A percentile compares a stretch with the other conserved stretches of the same genome.
phyloP scores from a whole-genome alignment of 2,329 filamentous ascomycete species.

The Alternaria sp. region DNA sequence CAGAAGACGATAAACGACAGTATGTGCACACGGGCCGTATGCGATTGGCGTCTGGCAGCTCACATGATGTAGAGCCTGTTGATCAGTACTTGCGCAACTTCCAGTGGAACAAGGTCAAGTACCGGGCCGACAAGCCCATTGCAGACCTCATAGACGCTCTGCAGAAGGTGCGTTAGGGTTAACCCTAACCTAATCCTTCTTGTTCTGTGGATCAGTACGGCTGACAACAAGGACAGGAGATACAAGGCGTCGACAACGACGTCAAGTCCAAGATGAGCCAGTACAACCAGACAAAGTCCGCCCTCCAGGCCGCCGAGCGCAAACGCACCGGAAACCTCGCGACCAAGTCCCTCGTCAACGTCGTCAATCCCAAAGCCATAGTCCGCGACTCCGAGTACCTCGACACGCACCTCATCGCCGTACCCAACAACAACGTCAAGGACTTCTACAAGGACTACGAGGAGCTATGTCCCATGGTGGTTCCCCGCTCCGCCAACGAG shows the following conservation, averaged over 20 bases:
- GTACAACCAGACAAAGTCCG: constrained; percentile 91
- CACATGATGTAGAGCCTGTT: constrained; percentile 75
- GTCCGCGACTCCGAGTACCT: constrained; percentile 95
- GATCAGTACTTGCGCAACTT: constrained; percentile 91
- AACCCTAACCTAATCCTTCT: too few species aligned
- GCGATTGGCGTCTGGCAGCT: constrained; percentile 4
- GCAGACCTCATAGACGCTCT: constrained; percentile 85
- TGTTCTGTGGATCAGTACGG: too few species aligned
- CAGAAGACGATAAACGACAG: constrained; percentile 96
- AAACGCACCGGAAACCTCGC: constrained; percentile 94
- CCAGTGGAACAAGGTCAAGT: constrained; percentile 97
- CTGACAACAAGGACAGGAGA: constrained; percentile 66
- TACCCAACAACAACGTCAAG: constrained; percentile 80
- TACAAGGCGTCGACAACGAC: constrained; percentile 91
- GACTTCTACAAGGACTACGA: constrained; percentile 93
- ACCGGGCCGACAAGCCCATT: constrained; percentile 89
- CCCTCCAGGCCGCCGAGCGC: constrained; percentile 79
- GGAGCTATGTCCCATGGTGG: constrained; percentile 87
- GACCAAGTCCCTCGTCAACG: constrained; percentile 89
- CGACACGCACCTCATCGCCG: constrained; percentile 91
- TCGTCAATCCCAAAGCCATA: constrained; percentile 77
- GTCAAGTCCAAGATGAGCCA: constrained; percentile 94
- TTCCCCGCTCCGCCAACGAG: constrained; percentile 83
- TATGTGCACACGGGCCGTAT: constrained; percentile 44
- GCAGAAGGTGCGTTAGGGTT: constrained; percentile 71